phyloP scores from a whole-genome alignment of 805 yeast species.

The Lipomyces sp. region DNA sequence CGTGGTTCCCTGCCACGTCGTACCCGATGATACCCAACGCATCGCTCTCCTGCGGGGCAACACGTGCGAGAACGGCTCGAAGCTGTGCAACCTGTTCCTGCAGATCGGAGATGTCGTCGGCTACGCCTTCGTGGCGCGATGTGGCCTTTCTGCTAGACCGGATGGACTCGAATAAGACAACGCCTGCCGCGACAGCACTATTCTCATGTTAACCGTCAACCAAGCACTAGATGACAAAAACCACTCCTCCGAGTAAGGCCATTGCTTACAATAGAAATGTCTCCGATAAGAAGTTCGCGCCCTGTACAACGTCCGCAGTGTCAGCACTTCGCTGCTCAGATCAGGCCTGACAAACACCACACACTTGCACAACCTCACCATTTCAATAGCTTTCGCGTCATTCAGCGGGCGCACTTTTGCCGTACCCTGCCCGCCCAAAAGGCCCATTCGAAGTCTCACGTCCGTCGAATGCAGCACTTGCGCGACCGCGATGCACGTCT shows the following conservation, averaged over 20 bases:
- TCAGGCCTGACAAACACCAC: not conserved
- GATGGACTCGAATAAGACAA: constrained; percentile 67
- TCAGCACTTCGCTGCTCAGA: not conserved
- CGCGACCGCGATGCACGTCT: constrained; percentile 64
- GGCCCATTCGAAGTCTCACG: constrained; percentile 54
- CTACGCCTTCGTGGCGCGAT: constrained; percentile 58
- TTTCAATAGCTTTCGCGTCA: constrained; percentile 76
- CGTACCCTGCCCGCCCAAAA: constrained; percentile 51
- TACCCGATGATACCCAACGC: not conserved
- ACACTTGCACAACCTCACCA: too few relatives aligned
- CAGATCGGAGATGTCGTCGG: constrained; percentile 66
- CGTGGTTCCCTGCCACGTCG: too few relatives aligned
- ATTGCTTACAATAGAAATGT: constrained; percentile 55
- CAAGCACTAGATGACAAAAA: not conserved
- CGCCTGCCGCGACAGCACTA: constrained; percentile 67
- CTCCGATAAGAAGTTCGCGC: constrained; percentile 77
- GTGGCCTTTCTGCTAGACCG: constrained; percentile 64
- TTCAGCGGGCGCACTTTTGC: constrained; percentile 68
- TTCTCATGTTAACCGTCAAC: not conserved
- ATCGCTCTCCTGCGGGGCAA: constrained; percentile 8
- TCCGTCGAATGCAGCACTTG: constrained; percentile 69
- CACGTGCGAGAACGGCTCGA: constrained; percentile 5
- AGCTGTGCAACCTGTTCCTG: constrained; percentile 67
- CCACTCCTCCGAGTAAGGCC: not conserved
- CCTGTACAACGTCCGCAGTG: constrained; percentile 38